These are phyloP conservation scores for Microdochium nivale DNA, from an alignment of 2,329 filamentous ascomycete genomes.

Conservation along the genomic window DNA sequence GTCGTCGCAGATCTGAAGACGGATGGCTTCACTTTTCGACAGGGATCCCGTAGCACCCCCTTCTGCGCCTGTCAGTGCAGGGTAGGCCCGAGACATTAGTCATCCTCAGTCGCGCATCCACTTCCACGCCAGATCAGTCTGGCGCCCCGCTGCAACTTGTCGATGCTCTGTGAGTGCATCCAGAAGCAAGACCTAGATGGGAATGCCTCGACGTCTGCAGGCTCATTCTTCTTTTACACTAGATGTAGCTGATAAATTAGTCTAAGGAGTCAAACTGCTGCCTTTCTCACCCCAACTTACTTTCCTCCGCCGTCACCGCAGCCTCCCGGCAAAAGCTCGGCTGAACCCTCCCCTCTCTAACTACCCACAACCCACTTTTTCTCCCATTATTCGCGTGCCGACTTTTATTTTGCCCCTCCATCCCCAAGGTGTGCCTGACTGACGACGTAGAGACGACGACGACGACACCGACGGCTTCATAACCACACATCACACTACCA, in stretches of 20 bases:
- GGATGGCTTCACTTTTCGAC: background rate
- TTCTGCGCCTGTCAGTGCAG: background rate
- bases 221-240: no score
- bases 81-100: background rate
- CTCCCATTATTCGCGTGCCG: constrained; percentile 7
- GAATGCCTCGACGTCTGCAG: no score
- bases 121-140: background rate
- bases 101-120: background rate
- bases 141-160: background rate
- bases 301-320: background rate
- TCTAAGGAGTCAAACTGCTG: background rate
- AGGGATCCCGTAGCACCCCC: background rate
- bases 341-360: constrained; percentile 4
- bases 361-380: constrained; percentile 13
- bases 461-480: constrained; percentile 20
- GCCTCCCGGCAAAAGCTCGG: constrained; percentile 8
- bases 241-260: no score
- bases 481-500: constrained; percentile 26
- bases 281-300: background rate
- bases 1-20: background rate
- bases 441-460: background rate
- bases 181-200: no score
- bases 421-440: background rate
- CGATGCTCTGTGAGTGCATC: no score
- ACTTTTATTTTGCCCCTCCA: constrained; percentile 1